Evolutionary conservation across 2,329 filamentous ascomycete species (phyloP).

Genomic region (Talaromyces funiculosus): DNA sequence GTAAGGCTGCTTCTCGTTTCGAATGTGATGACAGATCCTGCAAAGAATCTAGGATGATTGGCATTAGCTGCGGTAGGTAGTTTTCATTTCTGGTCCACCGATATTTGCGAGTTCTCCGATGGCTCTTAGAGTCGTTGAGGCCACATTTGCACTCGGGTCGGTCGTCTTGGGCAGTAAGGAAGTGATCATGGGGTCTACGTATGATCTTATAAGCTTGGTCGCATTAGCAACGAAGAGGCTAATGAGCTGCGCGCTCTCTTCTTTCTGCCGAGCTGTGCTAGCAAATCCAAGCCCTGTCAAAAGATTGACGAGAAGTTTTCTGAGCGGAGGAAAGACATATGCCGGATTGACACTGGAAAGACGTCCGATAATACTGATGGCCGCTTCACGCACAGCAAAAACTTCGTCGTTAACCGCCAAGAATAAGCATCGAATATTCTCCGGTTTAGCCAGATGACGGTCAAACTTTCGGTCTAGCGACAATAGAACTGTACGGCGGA

Average conservation of each 20-base stretch:
- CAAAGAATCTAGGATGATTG: conserved; percentile 84
- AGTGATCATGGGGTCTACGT: conserved; percentile 92
- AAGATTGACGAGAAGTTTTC: conserved; percentile 92
- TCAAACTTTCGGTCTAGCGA: conserved; percentile 93
- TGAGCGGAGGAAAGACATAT: conserved; percentile 91
- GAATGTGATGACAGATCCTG: conserved; percentile 87
- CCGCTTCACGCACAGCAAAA: conserved; percentile 86
- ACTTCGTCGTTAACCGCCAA: conserved; percentile 93
- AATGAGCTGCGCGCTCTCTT: conserved; percentile 89
- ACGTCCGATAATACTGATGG: conserved; percentile 92
- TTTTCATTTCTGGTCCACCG: conserved; percentile 89
- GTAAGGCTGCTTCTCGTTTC: conserved; percentile 86
- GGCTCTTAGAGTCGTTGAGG: conserved; percentile 89
- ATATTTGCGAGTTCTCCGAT: conserved; percentile 92
- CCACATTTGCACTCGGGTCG: conserved; percentile 79
- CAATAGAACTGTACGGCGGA: conserved; percentile 78
- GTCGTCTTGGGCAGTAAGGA: conserved; percentile 89
- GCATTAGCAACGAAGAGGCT: conserved; percentile 91
- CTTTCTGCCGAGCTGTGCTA: conserved; percentile 87
- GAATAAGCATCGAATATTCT: conserved; percentile 94
- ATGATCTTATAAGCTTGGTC: conserved; percentile 87
- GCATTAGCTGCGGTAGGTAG: conserved; percentile 90
- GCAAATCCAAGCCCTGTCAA: conserved; percentile 95
- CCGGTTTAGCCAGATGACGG: conserved; percentile 90
- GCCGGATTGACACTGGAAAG: conserved; percentile 88